Base-by-base conservation (phyloP, 129 eudicot species). In the Calendula officinalis region DNA sequence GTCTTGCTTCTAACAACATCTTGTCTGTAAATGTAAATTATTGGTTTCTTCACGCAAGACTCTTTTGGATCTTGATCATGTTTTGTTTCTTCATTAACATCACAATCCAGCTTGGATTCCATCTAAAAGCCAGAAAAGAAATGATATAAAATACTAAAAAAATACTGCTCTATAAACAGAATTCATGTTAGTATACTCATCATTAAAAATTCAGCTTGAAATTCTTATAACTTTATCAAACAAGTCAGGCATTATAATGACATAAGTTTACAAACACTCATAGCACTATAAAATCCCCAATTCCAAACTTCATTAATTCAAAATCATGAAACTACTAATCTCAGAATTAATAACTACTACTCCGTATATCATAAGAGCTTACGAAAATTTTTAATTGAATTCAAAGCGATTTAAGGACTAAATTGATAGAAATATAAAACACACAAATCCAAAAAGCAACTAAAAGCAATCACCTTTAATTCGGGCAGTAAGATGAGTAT, bases 1-100 rank as follows among this genome's bases (percentile, higher is more conserved):
- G 60, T 71, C 67, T 86, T 94, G 75, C 94, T 80, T 64, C 77
- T 80, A n/a, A 94, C 99, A 67, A 94, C 92, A 82, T 94, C 99
- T 72, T 89, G 85, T 68, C 97, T 83, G 54, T 86, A 89, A 5
- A 94, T 76, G 71, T 76, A 83, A 12, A 80, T 48, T 40, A 58
- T 70, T 11, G 71, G 69, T 57, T 78, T 76, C 62, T 22, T 61
- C 54, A 70, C 69, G 38, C 70, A 58, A 56, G 35, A 71, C 16
- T 34, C 14, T 64, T 59, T 67, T 36, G 68, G 75, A 77, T 62
- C 78, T 30, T 52, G 47, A 67, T 53, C 52, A 42, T 63, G 70
- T 58, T 77, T 71, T 22, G 43, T 63, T 45, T 43, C 69, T 46
- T 71, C 65, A 43, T 60, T 48, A 22, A 54, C 49, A 71, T 70